Conservation (phyloP, 495 filamentous ascomycete species). For the Arthonia radiata region DNA sequence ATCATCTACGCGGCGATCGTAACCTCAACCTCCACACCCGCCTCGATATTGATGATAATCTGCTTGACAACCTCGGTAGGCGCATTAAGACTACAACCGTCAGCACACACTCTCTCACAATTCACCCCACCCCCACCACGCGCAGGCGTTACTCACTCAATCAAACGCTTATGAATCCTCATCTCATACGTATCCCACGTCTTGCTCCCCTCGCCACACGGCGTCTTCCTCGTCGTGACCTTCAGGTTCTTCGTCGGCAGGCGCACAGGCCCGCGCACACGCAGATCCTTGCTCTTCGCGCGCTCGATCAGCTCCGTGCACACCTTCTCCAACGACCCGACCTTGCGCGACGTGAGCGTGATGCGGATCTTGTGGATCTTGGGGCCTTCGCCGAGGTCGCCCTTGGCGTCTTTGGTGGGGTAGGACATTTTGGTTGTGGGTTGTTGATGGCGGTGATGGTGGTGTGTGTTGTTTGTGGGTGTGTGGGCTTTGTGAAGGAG, state of each 20-base stretch:
- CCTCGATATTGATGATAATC: constrained; percentile 99
- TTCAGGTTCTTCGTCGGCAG: constrained; percentile 93
- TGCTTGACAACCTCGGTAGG: constrained; percentile 99
- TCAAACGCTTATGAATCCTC: constrained; percentile 97
- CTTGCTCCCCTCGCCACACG: constrained; percentile 98
- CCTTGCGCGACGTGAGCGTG: constrained; percentile 85
- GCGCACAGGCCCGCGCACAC: constrained; percentile 82
- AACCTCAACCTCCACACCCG: constrained; percentile 98
- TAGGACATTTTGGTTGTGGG: constrained; percentile 52
- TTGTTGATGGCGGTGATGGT: constrained; percentile 36
- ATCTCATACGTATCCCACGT: constrained; percentile 99
- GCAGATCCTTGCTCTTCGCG: constrained; percentile 93
- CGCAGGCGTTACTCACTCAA: constrained; percentile 37
- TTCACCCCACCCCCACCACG: too few species aligned
- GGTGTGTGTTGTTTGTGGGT: constrained; percentile 1
- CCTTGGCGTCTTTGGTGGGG: constrained; percentile 91
- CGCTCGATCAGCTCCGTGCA: constrained; percentile 95
- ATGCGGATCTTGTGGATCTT: constrained; percentile 98
- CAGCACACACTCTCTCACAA: too few species aligned
- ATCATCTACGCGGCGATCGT: constrained; percentile 84
- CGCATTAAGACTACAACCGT: constrained; percentile 49
- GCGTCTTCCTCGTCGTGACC: constrained; percentile 89
- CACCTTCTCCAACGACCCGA: constrained; percentile 89
- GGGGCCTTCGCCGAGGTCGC: constrained; percentile 59
- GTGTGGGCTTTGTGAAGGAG: neutral